Evolutionary conservation across 2,329 filamentous ascomycete genomes (phyloP), one percentile per base, ranked within the genome.

Genomic region (Penicillium sp.): DNA sequence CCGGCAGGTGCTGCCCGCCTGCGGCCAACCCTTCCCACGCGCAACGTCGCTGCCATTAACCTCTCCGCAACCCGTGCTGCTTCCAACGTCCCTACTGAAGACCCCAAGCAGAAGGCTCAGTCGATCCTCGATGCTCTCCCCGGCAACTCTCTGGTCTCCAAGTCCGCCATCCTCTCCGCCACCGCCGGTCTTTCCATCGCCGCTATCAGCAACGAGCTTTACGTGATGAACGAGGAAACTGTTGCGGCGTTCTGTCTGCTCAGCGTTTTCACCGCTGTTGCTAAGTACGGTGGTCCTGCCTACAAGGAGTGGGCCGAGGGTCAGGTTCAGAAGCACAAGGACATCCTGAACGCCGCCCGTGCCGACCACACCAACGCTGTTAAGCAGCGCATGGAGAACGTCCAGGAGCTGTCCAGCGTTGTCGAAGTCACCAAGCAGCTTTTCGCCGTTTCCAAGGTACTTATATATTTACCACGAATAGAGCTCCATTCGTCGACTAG

Each of bases 131-230:
- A 99, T 75, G 85, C 93, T 67, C 87, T 99, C 58, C 95, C 95
- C 75, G 95, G 96, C 73, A 97, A 88, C 87, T 94, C 87, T 77
- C 85, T 97, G 69, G 84, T 96, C 78, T 96, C 92, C 82, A 99
- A 99, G 90, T 93, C 92, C 72, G 95, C 95, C 76, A 94, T 97
- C 78, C 90, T 99, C 75, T 98, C 94, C 77, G 93, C 92, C 74
- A 90, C 90, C 69, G 92, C 95, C 75, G 94, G 91, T 83, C 82
- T 96, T 73, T 93, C 91, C 75, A 87, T 96, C 80, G 96, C 95
- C 78, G 95, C 93, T 76, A 93, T 99, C 83, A 96, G 91, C 89
- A 99, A 96, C 84, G 95, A 99, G 88, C 93, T 98, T 86, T 98
- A 97, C 83, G 93, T 99, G 79, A 87, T 99, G 83, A 99, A 99